Percentiles rank a stretch among this genome's conserved stretches.
Evolutionary conservation across 768 basidiomycete genomes (phyloP).

Genomic region (Coprinopsis cinerea): DNA sequence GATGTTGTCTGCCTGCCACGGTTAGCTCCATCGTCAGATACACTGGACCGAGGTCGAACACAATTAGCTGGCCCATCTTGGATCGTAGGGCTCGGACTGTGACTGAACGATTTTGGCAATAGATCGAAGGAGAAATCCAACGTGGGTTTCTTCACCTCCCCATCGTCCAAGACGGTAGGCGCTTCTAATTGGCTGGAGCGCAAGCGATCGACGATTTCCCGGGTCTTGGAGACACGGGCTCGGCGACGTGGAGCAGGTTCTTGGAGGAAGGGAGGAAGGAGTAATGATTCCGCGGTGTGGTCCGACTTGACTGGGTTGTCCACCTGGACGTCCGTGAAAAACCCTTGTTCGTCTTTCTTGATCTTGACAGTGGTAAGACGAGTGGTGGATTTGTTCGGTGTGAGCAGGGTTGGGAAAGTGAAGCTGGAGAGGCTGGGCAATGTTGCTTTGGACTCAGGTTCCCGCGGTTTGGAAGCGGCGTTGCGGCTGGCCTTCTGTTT

Average conservation of each 20-base stretch:
- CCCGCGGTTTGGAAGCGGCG: not conserved
- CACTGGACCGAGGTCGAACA: slow-evolving; percentile 28
- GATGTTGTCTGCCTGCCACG: slow-evolving; percentile 19
- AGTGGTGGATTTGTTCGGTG: slow-evolving; percentile 10
- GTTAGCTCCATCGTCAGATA: slow-evolving; percentile 36
- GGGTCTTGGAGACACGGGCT: slow-evolving; percentile 46
- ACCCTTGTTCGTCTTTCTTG: slow-evolving; percentile 51
- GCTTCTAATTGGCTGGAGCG: slow-evolving; percentile 25
- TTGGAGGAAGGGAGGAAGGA: slow-evolving; percentile 47
- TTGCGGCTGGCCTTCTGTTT: not conserved
- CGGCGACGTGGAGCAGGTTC: slow-evolving; percentile 32
- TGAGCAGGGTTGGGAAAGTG: slow-evolving; percentile 10
- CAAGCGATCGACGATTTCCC: slow-evolving; percentile 54
- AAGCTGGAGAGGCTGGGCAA: slow-evolving; percentile 6
- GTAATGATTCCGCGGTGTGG: slow-evolving; percentile 7
- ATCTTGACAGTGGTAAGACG: slow-evolving; percentile 24
- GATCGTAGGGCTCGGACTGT: slow-evolving; percentile 29
- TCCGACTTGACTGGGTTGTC: slow-evolving; percentile 1
- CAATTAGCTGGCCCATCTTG: slow-evolving; percentile 21
- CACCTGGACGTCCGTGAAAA: slow-evolving; percentile 29
- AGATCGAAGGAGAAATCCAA: slow-evolving; percentile 8
- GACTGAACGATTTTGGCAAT: slow-evolving; percentile 23
- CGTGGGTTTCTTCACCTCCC: slow-evolving; percentile 4
- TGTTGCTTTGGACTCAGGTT: not conserved
- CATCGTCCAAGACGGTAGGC: not conserved